Evolutionary conservation across 1,139 yeast species (phyloP), one percentile per base, ranked within the genome.

Genomic region (Hyphopichia pseudoburtonii): DNA sequence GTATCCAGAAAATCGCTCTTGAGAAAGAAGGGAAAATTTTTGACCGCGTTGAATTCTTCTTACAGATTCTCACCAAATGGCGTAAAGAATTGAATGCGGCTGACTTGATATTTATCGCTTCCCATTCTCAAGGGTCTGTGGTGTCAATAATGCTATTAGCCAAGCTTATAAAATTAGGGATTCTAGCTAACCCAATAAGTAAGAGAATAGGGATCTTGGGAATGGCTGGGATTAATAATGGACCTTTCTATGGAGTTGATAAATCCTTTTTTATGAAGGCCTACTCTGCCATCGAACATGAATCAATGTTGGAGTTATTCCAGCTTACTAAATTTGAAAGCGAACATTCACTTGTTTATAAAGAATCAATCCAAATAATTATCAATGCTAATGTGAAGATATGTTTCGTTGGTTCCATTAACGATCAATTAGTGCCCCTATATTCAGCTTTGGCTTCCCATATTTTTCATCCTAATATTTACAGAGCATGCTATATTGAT

Each of bases 71-170:
- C 57, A 66, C 69, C 47, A 82, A 81, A 56, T 86, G 94, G 89
- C 64, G 73, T 32, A 66, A 78, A 16, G 88, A 86, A 48, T 70
- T 92, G 21, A 74, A 77, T 38, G 73, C 77, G 22, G 90, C 96
- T 0, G 97, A 92, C 57, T 84, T 85, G 48, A 78, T 92, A 9
- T 88, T 84, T 56, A 76, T 92, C 46, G 96, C 96, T 1, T 81
- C 95, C 0, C 98, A 92, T 62, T 88, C 97, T 0, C 98, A 92
- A 60, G 97, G 98, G 0, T 83, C 94, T 38, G 97, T 96, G 0
- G 97, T 92, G 0, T 80, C 96, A 1, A 80, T 88, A 1, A 83
- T 88, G 33, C 58, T 92, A 22, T 63, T 89, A 24, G 86, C 96
- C 0, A 73, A 77, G 46, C 67, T 92, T 32, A 76, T 92, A 7